Evolutionary conservation across 2,329 filamentous ascomycete genomes (phyloP).

Genomic region (Teratosphaeria destructans): DNA sequence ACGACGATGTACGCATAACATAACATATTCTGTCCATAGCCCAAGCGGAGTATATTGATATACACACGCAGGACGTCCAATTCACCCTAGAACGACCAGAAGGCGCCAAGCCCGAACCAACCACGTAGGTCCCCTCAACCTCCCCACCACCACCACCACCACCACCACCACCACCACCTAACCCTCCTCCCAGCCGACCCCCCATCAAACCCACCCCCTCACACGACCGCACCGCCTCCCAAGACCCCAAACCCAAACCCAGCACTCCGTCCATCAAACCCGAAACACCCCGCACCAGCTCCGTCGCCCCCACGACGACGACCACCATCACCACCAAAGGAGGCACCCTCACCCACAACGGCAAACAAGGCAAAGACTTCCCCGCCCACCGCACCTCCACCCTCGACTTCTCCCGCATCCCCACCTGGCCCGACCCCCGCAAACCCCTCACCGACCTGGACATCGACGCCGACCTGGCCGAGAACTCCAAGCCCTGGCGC

Average conservation of each 20-base stretch:
- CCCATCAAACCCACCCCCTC: not conserved
- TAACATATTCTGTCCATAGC: not conserved
- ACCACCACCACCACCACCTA: not conserved
- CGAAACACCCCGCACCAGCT: conserved; percentile 7
- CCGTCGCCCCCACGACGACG: conserved; percentile 7
- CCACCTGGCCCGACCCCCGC: conserved; percentile 59
- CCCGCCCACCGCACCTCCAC: conserved; percentile 63
- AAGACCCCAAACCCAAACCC: conserved; percentile 9
- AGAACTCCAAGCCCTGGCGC: conserved; percentile 84
- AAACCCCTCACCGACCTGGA: conserved; percentile 59
- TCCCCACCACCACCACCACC: not conserved
- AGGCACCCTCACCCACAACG: conserved; percentile 34
- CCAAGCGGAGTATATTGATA: not conserved
- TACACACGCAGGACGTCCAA: conserved; percentile 36
- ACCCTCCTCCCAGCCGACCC: not conserved
- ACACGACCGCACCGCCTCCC: conserved; percentile 5
- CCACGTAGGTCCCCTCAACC: not conserved
- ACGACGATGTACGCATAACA: conserved; percentile 26
- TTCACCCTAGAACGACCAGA: conserved; percentile 42
- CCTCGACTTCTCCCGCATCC: conserved; percentile 74
- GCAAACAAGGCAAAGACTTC: conserved; percentile 48
- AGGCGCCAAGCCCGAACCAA: conserved; percentile 17
- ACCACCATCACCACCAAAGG: conserved; percentile 14
- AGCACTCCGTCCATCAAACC: conserved; percentile 9
- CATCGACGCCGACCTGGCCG: conserved; percentile 46